Conservation (phyloP, 2,329 filamentous ascomycete genomes). For the Penicillium sumatraense region DNA sequence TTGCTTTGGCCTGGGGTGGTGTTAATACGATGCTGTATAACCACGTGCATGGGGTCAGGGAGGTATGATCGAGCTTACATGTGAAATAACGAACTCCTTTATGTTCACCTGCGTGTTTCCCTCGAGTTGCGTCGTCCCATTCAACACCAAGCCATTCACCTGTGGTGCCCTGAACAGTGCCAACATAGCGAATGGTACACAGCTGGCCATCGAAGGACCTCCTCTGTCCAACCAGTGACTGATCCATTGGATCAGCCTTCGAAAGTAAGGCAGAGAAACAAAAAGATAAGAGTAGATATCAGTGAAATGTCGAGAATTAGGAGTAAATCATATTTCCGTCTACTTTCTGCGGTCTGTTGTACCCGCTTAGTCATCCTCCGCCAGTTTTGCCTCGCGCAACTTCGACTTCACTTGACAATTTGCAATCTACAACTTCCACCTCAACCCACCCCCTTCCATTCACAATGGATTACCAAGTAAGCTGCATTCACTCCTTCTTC, state of each 20-base stretch:
- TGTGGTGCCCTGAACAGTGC: slow-evolving; percentile 73
- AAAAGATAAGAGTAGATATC: too few relatives aligned
- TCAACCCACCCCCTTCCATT: too few relatives aligned
- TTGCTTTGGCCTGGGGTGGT: slow-evolving; percentile 58
- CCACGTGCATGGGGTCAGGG: too few relatives aligned
- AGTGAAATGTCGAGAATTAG: too few relatives aligned
- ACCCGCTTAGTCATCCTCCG: background rate
- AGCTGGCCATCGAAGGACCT: slow-evolving; percentile 76
- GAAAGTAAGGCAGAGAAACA: too few relatives aligned
- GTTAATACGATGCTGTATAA: slow-evolving; percentile 19
- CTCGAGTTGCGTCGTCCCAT: slow-evolving; percentile 86
- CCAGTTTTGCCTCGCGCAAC: slow-evolving; percentile 17
- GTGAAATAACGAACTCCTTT: slow-evolving; percentile 79
- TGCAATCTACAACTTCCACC: too few relatives aligned
- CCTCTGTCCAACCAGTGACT: slow-evolving; percentile 65
- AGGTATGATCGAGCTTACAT: slow-evolving; percentile 58
- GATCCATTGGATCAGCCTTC: slow-evolving; percentile 13
- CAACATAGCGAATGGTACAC: slow-evolving; percentile 85
- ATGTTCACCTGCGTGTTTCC: slow-evolving; percentile 89
- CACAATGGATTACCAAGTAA: slow-evolving; percentile 14
- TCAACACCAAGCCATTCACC: slow-evolving; percentile 92
- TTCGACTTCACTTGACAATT: too few relatives aligned
- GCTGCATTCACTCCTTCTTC: too few relatives aligned
- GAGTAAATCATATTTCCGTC: too few relatives aligned
- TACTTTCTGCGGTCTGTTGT: too few relatives aligned